Conservation (phyloP, 2,329 filamentous ascomycete genomes). For the Fusarium sp. region DNA sequence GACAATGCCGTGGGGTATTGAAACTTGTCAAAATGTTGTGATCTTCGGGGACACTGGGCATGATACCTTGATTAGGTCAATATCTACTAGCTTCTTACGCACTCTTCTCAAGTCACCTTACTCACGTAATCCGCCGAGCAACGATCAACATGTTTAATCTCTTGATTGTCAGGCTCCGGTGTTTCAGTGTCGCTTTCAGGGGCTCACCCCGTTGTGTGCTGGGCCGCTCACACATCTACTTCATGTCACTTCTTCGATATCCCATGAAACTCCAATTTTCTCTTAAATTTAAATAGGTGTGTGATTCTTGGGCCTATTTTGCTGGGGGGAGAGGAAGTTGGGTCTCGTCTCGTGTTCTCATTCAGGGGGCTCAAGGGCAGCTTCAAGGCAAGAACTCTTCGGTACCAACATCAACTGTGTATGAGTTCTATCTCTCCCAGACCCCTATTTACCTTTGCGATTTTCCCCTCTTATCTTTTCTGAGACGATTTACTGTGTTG, state of each 20-base stretch:
- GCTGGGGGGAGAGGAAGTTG: constrained; percentile 52
- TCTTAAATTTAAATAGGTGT: constrained; percentile 52
- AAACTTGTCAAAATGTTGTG: neutral
- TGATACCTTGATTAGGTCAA: neutral
- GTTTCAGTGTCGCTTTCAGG: neutral
- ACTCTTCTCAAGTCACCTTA: no score
- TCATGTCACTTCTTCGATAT: neutral
- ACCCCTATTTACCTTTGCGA: neutral
- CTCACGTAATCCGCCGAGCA: neutral
- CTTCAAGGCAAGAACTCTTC: neutral
- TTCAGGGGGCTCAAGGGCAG: constrained; percentile 37
- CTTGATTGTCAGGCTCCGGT: neutral
- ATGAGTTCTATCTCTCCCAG: neutral
- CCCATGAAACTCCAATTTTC: constrained; percentile 46
- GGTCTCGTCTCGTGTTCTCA: constrained; percentile 60
- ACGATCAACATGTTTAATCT: neutral
- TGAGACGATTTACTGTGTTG: neutral
- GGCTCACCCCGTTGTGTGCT: constrained; percentile 57
- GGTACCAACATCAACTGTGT: neutral
- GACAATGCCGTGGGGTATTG: neutral
- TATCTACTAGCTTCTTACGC: neutral
- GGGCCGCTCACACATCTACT: constrained; percentile 52
- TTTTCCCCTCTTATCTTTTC: neutral
- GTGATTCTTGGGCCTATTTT: constrained; percentile 57
- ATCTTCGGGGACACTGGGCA: neutral